Percentiles rank a stretch among this genome's conserved stretches.
These are phyloP conservation scores for Podaxis sp. DNA, from an alignment of 768 basidiomycete genomes.

Conservation along the genomic window DNA sequence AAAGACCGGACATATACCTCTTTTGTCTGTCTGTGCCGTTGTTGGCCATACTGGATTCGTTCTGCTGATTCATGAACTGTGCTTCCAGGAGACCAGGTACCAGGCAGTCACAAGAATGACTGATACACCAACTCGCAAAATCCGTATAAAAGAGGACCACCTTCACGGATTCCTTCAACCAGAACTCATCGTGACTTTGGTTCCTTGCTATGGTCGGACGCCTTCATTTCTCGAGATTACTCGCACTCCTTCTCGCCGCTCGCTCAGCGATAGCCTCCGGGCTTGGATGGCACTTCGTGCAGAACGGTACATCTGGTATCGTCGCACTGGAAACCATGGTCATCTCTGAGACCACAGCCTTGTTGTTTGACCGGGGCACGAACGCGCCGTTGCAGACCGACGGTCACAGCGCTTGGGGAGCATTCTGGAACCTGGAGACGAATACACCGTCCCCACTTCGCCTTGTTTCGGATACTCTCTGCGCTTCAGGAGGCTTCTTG, in stretches of 20 bases:
- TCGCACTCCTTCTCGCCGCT: neutral
- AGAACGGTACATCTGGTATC: constrained; percentile 29
- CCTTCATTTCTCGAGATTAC: neutral
- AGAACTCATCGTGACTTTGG: neutral
- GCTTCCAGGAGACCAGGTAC: too few species aligned
- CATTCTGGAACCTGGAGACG: constrained; percentile 42
- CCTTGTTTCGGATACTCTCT: constrained; percentile 38
- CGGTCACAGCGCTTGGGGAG: constrained; percentile 46
- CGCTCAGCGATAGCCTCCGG: constrained; percentile 10
- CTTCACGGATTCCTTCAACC: neutral
- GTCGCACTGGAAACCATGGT: constrained; percentile 30
- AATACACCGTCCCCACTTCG: constrained; percentile 34
- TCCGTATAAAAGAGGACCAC: neutral
- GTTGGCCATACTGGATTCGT: too few species aligned
- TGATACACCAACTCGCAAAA: neutral
- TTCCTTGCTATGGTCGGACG: neutral
- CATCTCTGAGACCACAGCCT: constrained; percentile 28
- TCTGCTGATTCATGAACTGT: too few species aligned
- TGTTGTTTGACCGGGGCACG: constrained; percentile 28
- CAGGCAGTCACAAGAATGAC: too few species aligned
- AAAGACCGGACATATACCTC: too few species aligned
- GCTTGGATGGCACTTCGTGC: constrained; percentile 27
- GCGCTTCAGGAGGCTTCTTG: constrained; percentile 42
- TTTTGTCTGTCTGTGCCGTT: too few species aligned
- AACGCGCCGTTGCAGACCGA: constrained; percentile 41